Conservation (phyloP, 331 rosid genomes). For the Erythrophleum ivorense region DNA sequence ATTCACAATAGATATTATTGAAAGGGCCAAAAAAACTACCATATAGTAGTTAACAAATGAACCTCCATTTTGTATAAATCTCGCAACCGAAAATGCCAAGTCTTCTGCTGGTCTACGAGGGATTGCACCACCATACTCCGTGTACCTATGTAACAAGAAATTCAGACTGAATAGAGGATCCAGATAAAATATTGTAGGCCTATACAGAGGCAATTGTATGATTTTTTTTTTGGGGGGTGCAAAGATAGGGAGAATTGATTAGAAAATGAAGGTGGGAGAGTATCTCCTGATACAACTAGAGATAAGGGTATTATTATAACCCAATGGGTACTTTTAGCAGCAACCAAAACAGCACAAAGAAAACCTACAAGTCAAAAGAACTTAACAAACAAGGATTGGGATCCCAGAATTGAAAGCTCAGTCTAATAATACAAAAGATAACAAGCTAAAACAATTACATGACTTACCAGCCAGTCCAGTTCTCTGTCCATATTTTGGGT, state of each 20-base stretch:
- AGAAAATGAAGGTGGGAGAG: too few species aligned
- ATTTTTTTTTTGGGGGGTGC: too few species aligned
- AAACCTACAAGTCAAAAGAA: neutral
- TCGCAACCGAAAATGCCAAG: slow-evolving; percentile 79
- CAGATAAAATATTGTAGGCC: neutral
- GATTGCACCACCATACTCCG: slow-evolving; percentile 87
- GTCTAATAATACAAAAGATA: neutral
- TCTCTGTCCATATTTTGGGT: slow-evolving; percentile 98
- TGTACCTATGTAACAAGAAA: slow-evolving; percentile 59
- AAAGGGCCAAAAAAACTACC: slow-evolving; percentile 50
- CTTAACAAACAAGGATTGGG: neutral
- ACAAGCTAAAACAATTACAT: neutral
- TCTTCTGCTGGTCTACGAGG: slow-evolving; percentile 92
- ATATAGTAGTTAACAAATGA: slow-evolving; percentile 87
- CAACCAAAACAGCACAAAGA: too few species aligned
- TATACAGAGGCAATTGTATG: slow-evolving; percentile 17
- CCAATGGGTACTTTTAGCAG: too few species aligned
- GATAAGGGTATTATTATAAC: too few species aligned
- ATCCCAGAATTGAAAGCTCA: neutral
- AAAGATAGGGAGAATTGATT: too few species aligned
- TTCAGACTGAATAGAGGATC: slow-evolving; percentile 9
- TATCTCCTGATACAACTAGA: too few species aligned
- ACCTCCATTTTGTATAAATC: slow-evolving; percentile 90
- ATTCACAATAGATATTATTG: neutral
- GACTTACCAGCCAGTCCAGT: slow-evolving; percentile 94